A percentile compares a stretch with the other conserved stretches of the same genome.
Conservation (phyloP, 768 basidiomycete species). For the Pulveroboletus sp. region DNA sequence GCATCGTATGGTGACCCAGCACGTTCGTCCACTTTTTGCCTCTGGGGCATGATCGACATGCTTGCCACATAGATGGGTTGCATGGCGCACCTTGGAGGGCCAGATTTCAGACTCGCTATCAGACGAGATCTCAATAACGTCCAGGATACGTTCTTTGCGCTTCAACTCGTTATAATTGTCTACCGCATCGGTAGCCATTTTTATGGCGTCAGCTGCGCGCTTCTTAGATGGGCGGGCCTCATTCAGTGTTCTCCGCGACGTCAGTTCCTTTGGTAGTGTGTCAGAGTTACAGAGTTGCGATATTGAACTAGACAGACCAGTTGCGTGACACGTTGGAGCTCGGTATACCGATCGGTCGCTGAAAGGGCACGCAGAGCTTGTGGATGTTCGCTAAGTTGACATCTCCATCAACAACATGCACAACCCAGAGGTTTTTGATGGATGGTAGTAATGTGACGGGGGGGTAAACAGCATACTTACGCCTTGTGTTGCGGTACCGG, state of each 20-base stretch:
- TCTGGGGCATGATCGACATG: conserved; percentile 12
- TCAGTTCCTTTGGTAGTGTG: conserved; percentile 20
- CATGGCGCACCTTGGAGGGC: conserved; percentile 19
- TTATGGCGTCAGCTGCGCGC: conserved; percentile 17
- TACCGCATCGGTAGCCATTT: conserved; percentile 13
- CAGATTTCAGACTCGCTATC: conserved; percentile 26
- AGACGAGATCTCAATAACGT: conserved; percentile 26
- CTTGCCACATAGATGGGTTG: neutral
- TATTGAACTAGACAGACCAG: conserved; percentile 7
- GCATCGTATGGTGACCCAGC: neutral
- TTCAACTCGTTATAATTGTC: conserved; percentile 14
- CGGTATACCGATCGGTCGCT: conserved; percentile 6
- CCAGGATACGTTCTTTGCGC: conserved; percentile 14
- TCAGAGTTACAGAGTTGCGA: conserved; percentile 4
- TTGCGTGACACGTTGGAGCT: conserved; percentile 24
- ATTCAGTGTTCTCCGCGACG: conserved; percentile 9
- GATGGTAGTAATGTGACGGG: neutral
- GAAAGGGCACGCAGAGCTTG: neutral
- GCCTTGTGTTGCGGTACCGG: neutral
- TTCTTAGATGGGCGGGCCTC: conserved; percentile 17
- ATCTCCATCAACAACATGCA: neutral
- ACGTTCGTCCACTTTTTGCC: conserved; percentile 11
- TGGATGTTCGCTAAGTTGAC: neutral
- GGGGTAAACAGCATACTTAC: conserved; percentile 1
- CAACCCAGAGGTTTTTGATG: neutral